A percentile compares a stretch with the other conserved stretches of the same genome.
Evolutionary conservation across 140 eudicot species (phyloP).

Genomic region (Bidens hawaiensis): DNA sequence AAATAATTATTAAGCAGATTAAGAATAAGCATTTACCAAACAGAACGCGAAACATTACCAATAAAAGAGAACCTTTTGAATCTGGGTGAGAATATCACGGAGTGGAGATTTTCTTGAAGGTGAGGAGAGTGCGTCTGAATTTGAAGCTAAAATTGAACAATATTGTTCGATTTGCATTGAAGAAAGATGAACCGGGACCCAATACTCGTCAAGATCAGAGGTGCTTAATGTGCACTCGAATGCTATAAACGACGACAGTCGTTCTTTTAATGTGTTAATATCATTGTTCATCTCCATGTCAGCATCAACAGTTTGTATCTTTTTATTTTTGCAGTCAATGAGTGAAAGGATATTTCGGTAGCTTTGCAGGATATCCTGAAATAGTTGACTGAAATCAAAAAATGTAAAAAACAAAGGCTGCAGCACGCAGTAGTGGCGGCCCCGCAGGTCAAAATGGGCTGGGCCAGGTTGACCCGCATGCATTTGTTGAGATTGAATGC

Average conservation of each 20-base stretch:
- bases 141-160: no score
- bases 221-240: constrained; percentile 25
- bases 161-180: constrained; percentile 61
- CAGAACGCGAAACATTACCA: background rate
- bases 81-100: constrained; percentile 38
- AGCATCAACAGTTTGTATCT: no score
- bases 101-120: constrained; percentile 31
- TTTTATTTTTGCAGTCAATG: no score
- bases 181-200: constrained; percentile 76
- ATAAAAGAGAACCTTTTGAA: constrained; percentile 41
- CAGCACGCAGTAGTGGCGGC: no score
- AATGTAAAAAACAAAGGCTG: no score
- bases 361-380: no score
- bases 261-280: constrained; percentile 26
- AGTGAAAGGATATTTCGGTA: no score
- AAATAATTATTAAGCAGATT: background rate
- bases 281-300: no score
- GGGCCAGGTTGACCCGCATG: no score
- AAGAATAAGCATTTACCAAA: background rate
- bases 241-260: constrained; percentile 34
- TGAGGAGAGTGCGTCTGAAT: constrained; percentile 45
- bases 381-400: no score
- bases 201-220: constrained; percentile 41
- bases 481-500: no score
- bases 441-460: no score